Conservation (phyloP, 441 rosid genomes). For the Adansonia grandidieri region DNA sequence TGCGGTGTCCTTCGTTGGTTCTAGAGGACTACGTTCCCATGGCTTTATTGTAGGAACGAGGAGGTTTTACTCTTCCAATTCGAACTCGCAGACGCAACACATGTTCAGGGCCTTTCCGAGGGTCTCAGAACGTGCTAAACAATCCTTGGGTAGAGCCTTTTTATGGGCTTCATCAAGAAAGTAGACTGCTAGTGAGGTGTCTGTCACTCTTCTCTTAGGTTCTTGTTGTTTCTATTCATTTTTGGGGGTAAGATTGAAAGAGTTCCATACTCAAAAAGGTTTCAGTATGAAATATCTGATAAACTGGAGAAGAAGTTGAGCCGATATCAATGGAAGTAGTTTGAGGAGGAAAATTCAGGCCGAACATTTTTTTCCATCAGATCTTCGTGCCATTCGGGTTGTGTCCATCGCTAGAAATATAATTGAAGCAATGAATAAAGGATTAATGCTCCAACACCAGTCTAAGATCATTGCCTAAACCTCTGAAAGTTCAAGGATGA, state of each 20-base stretch:
- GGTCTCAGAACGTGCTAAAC: neutral
- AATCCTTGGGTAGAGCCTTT: neutral
- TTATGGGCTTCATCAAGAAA: neutral
- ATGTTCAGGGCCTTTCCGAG: neutral
- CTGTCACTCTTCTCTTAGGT: neutral
- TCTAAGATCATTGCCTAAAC: neutral
- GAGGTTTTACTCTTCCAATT: slow-evolving; percentile 2
- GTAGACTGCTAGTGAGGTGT: neutral
- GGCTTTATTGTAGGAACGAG: neutral
- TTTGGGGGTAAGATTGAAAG: neutral
- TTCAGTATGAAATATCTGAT: neutral
- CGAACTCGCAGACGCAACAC: neutral
- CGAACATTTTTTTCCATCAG: neutral
- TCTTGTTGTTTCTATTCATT: neutral
- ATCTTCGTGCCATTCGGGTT: slow-evolving; percentile 1
- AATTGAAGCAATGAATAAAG: neutral
- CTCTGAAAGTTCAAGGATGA: neutral
- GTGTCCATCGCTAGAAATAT: neutral
- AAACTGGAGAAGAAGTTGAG: neutral
- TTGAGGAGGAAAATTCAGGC: neutral
- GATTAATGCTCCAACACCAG: neutral
- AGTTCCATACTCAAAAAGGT: slow-evolving; percentile 7
- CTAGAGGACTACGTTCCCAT: neutral
- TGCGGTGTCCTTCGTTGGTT: neutral
- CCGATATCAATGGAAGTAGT: neutral